A percentile compares a stretch with the other conserved stretches of the same genome.
Conservation (phyloP, 257 asterid species). For the Gentiana straminea region DNA sequence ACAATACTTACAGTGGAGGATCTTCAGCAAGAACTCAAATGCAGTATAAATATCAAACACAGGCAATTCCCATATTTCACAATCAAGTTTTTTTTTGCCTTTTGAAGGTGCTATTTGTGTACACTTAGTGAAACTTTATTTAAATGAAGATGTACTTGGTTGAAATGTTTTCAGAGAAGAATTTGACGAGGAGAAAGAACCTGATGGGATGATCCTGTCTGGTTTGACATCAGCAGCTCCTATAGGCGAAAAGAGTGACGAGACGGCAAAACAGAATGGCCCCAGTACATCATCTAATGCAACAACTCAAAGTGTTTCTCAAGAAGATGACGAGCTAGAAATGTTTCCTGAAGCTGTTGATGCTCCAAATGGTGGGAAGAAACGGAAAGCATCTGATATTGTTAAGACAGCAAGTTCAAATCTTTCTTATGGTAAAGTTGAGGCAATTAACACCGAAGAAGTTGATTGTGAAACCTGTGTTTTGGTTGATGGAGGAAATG, state of each 20-base stretch:
- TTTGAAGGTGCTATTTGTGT: not conserved
- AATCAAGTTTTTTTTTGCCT: slow-evolving; percentile 15
- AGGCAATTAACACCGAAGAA: slow-evolving; percentile 24
- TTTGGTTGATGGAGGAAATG: slow-evolving; percentile 34
- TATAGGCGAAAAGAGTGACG: slow-evolving; percentile 35
- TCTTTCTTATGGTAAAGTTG: slow-evolving; percentile 12
- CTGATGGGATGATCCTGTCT: slow-evolving; percentile 75
- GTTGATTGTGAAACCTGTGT: slow-evolving; percentile 21
- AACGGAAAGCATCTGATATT: slow-evolving; percentile 45
- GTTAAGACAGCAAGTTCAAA: slow-evolving; percentile 17
- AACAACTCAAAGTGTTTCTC: slow-evolving; percentile 32
- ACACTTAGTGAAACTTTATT: not conserved
- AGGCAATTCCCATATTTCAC: slow-evolving; percentile 22
- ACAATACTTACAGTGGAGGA: slow-evolving; percentile 85
- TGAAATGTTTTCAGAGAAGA: slow-evolving; percentile 49
- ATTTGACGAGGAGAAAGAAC: slow-evolving; percentile 92
- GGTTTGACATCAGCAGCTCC: slow-evolving; percentile 70
- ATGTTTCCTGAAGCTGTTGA: slow-evolving; percentile 24
- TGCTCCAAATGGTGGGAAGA: slow-evolving; percentile 30
- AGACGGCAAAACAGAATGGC: slow-evolving; percentile 35
- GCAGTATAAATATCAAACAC: slow-evolving; percentile 74
- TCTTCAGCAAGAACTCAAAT: slow-evolving; percentile 85
- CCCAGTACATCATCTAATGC: slow-evolving; percentile 58
- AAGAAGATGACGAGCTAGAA: slow-evolving; percentile 44
- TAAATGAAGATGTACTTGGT: not conserved